Percentiles rank a stretch among this genome's conserved stretches.
Conservation (phyloP, 2,329 filamentous ascomycete genomes). For the Eutypella sp. region DNA sequence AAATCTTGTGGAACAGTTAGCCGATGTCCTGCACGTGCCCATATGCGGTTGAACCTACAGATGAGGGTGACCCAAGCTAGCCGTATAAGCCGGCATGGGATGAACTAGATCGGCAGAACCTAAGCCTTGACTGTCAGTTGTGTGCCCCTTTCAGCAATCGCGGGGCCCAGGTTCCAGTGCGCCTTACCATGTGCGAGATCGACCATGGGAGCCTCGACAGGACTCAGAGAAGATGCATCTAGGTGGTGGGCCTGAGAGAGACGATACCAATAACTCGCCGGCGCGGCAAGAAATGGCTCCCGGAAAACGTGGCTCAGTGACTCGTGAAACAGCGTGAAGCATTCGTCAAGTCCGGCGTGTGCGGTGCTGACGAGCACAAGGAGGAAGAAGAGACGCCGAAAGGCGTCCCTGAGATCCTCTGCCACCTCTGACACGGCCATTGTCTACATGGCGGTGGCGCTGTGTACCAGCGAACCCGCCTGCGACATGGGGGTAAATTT, state of each 20-base stretch:
- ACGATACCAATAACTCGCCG: background rate
- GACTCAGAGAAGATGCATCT: background rate
- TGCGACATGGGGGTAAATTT: background rate
- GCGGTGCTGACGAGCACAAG: background rate
- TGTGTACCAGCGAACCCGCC: background rate
- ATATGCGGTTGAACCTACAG: background rate
- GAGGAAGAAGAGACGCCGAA: background rate
- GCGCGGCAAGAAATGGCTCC: background rate
- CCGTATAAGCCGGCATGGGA: background rate
- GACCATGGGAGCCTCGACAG: background rate
- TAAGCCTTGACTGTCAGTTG: background rate
- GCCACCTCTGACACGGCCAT: background rate
- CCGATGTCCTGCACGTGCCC: background rate
- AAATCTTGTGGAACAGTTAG: background rate
- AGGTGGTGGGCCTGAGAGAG: background rate
- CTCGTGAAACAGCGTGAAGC: background rate
- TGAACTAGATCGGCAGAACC: background rate
- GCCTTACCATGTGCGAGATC: background rate
- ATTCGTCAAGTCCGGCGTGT: background rate
- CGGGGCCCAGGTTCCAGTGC: background rate
- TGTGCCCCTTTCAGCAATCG: background rate
- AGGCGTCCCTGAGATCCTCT: background rate
- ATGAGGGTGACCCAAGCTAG: background rate
- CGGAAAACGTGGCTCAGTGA: background rate
- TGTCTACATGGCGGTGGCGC: background rate